phyloP scores from a whole-genome alignment of 2,329 filamentous ascomycete genomes.

The Trichoderma sp. region DNA sequence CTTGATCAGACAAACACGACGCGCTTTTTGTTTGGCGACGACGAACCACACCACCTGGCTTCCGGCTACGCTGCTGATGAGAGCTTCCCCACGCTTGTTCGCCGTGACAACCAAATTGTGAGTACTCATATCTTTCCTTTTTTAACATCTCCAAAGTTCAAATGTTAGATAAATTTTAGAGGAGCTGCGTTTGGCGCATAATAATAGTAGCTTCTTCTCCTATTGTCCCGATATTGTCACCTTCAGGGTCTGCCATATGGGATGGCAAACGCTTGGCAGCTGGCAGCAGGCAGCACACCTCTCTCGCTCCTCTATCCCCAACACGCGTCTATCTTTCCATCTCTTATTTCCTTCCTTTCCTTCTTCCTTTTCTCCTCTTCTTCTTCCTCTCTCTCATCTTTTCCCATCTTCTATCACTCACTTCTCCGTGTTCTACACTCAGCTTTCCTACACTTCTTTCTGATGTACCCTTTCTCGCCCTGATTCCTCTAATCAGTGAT shows the following conservation, averaged over 20 bases:
- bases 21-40: constrained; percentile 83
- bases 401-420: neutral
- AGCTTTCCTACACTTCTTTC: neutral
- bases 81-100: constrained; percentile 82
- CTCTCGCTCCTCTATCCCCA: neutral
- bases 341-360: neutral
- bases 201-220: neutral
- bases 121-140: constrained; percentile 37
- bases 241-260: neutral
- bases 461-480: neutral
- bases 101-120: constrained; percentile 63
- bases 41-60: constrained; percentile 59
- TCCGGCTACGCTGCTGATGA: constrained; percentile 70
- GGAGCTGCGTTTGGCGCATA: neutral
- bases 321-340: neutral
- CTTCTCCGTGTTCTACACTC: neutral
- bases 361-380: neutral
- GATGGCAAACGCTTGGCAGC: neutral
- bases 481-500: neutral
- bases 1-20: constrained; percentile 85
- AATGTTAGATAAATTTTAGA: neutral
- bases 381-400: neutral
- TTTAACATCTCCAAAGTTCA: neutral
- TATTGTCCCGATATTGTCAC: neutral
- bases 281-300: neutral